A percentile compares a stretch with the other conserved stretches of the same genome.
Conservation (phyloP, 2,329 filamentous ascomycete genomes). For the Neonectria neomacrospora region DNA sequence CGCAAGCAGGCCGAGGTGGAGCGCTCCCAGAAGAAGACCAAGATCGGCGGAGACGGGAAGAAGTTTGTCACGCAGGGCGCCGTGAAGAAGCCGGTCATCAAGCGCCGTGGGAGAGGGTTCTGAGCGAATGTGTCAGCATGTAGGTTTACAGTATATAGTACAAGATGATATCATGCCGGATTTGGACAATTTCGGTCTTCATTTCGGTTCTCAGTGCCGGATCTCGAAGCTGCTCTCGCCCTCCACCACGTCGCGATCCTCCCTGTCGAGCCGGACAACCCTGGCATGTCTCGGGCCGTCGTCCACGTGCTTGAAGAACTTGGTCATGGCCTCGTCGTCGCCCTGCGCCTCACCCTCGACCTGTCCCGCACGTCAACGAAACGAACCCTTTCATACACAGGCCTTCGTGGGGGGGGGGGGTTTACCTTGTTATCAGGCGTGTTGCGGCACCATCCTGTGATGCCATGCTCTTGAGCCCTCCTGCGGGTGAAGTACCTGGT, state of each 20-base stretch:
- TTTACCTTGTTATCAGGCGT: conserved; percentile 65
- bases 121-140: conserved; percentile 43
- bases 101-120: conserved; percentile 66
- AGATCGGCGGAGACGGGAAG: conserved; percentile 54
- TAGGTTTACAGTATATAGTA: conserved; percentile 14
- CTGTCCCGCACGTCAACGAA: conserved; percentile 57
- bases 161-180: conserved; percentile 12
- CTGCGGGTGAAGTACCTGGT: conserved; percentile 65
- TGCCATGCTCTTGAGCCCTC: conserved; percentile 59
- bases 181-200: conserved; percentile 1
- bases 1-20: conserved; percentile 63
- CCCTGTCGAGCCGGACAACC: conserved; percentile 79
- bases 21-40: conserved; percentile 56
- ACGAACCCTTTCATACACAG: background rate
- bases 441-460: conserved; percentile 73
- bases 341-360: conserved; percentile 93
- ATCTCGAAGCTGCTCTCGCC: conserved; percentile 76
- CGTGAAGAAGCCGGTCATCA: conserved; percentile 69
- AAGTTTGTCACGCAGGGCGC: conserved; percentile 71
- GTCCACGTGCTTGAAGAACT: conserved; percentile 79
- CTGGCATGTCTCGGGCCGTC: conserved; percentile 77
- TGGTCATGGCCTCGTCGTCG: conserved; percentile 68
- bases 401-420: background rate
- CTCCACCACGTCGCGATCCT: conserved; percentile 71
- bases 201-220: conserved; percentile 47